phyloP scores from a whole-genome alignment of 257 asterid species.

The Forsythia viridissima region DNA sequence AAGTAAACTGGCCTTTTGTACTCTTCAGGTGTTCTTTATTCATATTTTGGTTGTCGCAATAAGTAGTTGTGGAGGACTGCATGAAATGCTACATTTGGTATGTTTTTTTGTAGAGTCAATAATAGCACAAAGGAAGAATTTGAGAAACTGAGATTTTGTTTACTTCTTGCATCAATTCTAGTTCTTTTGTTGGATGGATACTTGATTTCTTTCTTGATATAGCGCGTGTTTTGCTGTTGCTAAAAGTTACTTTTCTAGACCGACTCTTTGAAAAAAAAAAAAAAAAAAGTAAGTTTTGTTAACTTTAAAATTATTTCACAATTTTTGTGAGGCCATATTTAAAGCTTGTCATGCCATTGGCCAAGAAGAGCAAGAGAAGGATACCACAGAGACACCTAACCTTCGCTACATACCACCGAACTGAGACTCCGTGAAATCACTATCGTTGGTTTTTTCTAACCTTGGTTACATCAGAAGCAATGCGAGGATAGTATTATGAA shows the following conservation, averaged over 20 bases:
- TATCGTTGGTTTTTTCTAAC: too few relatives aligned
- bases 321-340: too few relatives aligned
- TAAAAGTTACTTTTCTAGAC: not conserved
- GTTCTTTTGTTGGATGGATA: not conserved
- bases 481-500: too few relatives aligned
- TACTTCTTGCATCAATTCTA: not conserved
- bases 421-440: too few relatives aligned
- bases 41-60: slow-evolving; percentile 18
- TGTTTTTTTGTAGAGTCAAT: slow-evolving; percentile 17
- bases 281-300: too few relatives aligned
- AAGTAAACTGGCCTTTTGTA: slow-evolving; percentile 10
- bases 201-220: not conserved
- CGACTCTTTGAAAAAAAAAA: not conserved
- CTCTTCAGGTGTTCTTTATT: not conserved
- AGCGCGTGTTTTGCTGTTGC: not conserved
- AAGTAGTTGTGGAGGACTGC: slow-evolving; percentile 25
- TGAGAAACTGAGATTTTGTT: slow-evolving; percentile 20
- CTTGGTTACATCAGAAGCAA: too few relatives aligned
- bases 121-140: not conserved
- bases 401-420: too few relatives aligned
- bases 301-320: too few relatives aligned
- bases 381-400: too few relatives aligned
- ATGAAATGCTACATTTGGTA: slow-evolving; percentile 23
- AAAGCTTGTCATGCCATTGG: too few relatives aligned
- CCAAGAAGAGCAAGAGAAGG: too few relatives aligned